Percentiles rank a stretch among this genome's conserved stretches.
phyloP scores from a whole-genome alignment of 2,329 filamentous ascomycete species.

The Colletotrichum aenigma region DNA sequence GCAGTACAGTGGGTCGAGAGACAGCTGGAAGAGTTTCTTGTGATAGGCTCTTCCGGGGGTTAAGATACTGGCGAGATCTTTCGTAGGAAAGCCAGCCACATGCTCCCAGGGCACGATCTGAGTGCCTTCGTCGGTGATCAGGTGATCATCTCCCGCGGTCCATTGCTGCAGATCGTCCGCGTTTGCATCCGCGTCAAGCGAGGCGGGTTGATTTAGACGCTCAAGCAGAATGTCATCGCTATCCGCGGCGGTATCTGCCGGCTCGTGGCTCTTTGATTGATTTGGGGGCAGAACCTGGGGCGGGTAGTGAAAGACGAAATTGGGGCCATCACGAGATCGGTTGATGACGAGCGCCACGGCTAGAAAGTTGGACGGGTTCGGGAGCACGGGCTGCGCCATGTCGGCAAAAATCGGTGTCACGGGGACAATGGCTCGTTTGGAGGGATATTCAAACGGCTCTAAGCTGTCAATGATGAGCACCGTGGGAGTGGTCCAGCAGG shows the following conservation, averaged over 20 bases:
- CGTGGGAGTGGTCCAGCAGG: not conserved
- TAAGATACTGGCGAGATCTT: slow-evolving; percentile 79
- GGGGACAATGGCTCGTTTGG: not conserved
- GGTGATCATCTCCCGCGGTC: slow-evolving; percentile 56
- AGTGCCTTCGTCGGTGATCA: slow-evolving; percentile 58
- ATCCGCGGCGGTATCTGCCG: slow-evolving; percentile 36
- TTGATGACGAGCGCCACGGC: slow-evolving; percentile 77
- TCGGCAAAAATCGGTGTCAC: not conserved
- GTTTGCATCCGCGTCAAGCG: slow-evolving; percentile 30
- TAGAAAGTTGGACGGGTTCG: slow-evolving; percentile 62
- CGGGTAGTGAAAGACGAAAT: slow-evolving; percentile 90
- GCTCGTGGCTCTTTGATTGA: slow-evolving; percentile 35
- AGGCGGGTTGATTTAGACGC: slow-evolving; percentile 44
- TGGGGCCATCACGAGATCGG: slow-evolving; percentile 77
- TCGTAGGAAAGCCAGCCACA: slow-evolving; percentile 75
- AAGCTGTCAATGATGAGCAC: not conserved
- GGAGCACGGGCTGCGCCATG: slow-evolving; percentile 54
- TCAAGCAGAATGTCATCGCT: slow-evolving; percentile 58
- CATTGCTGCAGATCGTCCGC: slow-evolving; percentile 46
- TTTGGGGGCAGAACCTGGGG: slow-evolving; percentile 53
- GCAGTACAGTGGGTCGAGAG: slow-evolving; percentile 79
- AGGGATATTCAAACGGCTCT: not conserved
- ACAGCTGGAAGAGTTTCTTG: slow-evolving; percentile 82
- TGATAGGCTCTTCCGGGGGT: slow-evolving; percentile 78
- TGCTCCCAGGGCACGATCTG: slow-evolving; percentile 73